Evolutionary conservation across 2,329 filamentous ascomycete species (phyloP), one percentile per base, ranked within the genome.

Genomic region (Fusarium coffeatum): DNA sequence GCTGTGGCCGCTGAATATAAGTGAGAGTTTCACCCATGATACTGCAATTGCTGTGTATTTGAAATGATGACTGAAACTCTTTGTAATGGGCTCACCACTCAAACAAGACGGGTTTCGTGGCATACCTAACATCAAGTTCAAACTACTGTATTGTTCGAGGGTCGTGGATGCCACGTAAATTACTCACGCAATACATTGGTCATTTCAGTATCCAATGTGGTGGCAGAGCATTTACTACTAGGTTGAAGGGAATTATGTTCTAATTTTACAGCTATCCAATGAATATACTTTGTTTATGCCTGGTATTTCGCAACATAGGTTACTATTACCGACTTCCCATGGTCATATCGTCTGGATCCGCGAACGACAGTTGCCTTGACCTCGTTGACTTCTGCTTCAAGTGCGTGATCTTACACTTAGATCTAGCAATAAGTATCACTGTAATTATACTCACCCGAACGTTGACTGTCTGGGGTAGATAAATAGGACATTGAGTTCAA

Each of bases 1-100:
- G 34, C 30, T 48, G n/a, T 55, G 40, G 53, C 54, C 32, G 15
- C 46, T 34, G 37, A 30, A 55, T 45, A 62, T 45, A n/a, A 57
- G 45, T n/a, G 45, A 34, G 37, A 16, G 41, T 22, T 27, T 54
- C 59, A 57, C 28, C 56, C 25, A 51, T 50, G 41, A 32, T 49
- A 54, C 50, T 48, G 64, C 50, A 32, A 28, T 25, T 41, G 32
- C 28, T 32, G n/a, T 54, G 49, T 25, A 32, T 30, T 13, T 45
- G 8, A 23, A 25, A 37, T 25, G 34, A n/a, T 22, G 23, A n/a
- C 25, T 18, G 15, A 27, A 9, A 11, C 15, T 22, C 58, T 16
- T 18, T 28, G 46, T 18, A 16, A 42, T 23, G 25, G 20, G 42
- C 22, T 53, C 22, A 27, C 58, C 20, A n/a, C 6, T 27, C 32